Evolutionary conservation across 2,329 filamentous ascomycete genomes (phyloP).

Genomic region (Penicillium freii): DNA sequence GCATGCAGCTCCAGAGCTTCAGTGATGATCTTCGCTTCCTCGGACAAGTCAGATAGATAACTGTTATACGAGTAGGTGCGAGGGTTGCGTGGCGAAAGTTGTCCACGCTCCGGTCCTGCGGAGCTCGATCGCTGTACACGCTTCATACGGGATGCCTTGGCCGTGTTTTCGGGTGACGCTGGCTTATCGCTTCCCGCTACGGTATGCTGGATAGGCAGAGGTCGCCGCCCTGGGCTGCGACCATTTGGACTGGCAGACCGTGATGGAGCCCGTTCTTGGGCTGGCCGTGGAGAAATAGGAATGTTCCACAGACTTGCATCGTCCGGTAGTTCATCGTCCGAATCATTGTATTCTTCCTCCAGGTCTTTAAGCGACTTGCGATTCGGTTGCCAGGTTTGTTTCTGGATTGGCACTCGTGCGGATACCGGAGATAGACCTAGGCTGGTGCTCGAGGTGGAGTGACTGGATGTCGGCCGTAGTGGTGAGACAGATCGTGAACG

Average conservation of each 20-base stretch:
- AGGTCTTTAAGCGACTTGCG: constrained; percentile 50
- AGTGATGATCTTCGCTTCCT: constrained; percentile 60
- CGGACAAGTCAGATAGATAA: constrained; percentile 57
- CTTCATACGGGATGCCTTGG: constrained; percentile 33
- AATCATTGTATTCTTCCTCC: constrained; percentile 52
- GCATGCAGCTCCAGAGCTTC: constrained; percentile 60
- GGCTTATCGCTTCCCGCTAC: constrained; percentile 29
- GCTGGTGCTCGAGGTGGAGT: constrained; percentile 28
- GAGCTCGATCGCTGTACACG: constrained; percentile 37
- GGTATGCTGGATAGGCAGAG: constrained; percentile 45
- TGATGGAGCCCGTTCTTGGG: constrained; percentile 41
- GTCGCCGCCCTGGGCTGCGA: constrained; percentile 39
- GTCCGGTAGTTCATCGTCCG: constrained; percentile 51
- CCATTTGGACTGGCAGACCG: constrained; percentile 45
- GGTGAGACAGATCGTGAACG: constrained; percentile 35
- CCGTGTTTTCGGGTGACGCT: constrained; percentile 25
- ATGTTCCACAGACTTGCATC: constrained; percentile 53
- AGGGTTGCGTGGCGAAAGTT: constrained; percentile 43
- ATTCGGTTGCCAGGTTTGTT: constrained; percentile 44
- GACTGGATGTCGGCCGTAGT: constrained; percentile 26
- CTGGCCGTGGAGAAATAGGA: constrained; percentile 48
- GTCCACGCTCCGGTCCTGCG: constrained; percentile 43
- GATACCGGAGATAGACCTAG: constrained; percentile 28
- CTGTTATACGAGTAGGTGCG: constrained; percentile 60
- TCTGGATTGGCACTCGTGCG: constrained; percentile 29